Percentiles rank a stretch among this genome's conserved stretches.
Evolutionary conservation across 306 rosid species (phyloP).

Genomic region (Trifolium pratense): DNA sequence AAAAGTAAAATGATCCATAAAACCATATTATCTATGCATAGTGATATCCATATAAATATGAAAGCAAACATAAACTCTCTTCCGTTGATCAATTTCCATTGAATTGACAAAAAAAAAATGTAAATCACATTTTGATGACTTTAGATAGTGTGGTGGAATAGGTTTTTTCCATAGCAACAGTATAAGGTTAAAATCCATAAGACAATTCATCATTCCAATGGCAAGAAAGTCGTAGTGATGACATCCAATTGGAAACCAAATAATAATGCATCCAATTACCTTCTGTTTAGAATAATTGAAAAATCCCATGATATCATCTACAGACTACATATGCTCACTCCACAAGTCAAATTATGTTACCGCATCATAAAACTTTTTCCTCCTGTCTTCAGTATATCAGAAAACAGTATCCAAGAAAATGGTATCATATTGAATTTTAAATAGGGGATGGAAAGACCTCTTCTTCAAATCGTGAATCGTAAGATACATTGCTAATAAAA

Average conservation of each 20-base stretch:
- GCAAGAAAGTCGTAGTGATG: background rate
- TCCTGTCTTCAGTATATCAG: background rate
- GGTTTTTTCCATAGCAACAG: background rate
- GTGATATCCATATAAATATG: background rate
- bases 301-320: background rate
- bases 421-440: background rate
- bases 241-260: background rate
- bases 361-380: background rate
- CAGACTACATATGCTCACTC: background rate
- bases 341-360: slow-evolving; percentile 1
- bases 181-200: background rate
- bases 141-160: background rate
- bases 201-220: background rate
- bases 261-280: background rate
- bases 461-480: background rate
- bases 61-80: background rate
- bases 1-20: background rate
- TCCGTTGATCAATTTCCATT: background rate
- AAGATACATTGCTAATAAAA: background rate
- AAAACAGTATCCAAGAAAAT: slow-evolving; percentile 12
- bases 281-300: background rate
- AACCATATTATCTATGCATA: slow-evolving; percentile 12
- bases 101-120: slow-evolving; percentile 24
- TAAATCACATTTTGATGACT: background rate
- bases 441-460: background rate